Evolutionary conservation across 306 rosid species (phyloP).

Genomic region (Gynostemma pentaphyllum): DNA sequence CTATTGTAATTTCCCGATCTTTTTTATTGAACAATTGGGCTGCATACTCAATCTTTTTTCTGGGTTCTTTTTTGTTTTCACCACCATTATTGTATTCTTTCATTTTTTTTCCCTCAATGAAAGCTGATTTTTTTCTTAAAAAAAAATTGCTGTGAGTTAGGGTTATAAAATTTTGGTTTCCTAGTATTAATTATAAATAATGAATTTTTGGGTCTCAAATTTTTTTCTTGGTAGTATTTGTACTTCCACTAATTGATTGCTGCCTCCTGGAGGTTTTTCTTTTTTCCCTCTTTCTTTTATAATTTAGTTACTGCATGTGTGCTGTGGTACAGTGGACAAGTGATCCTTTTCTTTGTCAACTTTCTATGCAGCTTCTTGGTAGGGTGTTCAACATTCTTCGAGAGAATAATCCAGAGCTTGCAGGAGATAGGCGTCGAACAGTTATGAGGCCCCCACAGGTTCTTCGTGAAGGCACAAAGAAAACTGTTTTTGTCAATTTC

Average conservation of each 20-base stretch:
- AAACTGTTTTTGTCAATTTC: constrained; percentile 90
- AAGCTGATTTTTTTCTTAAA: background rate
- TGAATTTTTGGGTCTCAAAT: background rate
- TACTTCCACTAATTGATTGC: background rate
- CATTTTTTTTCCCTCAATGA: background rate
- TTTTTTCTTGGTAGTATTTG: background rate
- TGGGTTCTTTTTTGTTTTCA: background rate
- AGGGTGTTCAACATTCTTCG: constrained; percentile 88
- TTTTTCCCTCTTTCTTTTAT: background rate
- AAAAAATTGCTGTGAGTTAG: no score
- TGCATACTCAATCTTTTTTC: no score
- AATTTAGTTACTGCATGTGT: background rate
- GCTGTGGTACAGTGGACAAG: background rate
- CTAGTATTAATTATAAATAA: background rate
- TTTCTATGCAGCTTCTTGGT: constrained; percentile 62
- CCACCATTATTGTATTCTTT: background rate
- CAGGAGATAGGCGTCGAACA: constrained; percentile 81
- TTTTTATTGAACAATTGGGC: no score
- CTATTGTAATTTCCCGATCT: no score
- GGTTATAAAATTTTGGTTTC: no score
- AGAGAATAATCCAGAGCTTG: constrained; percentile 90
- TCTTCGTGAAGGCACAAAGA: constrained; percentile 98
- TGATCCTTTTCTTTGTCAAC: background rate
- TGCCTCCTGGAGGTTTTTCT: background rate
- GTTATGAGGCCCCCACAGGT: constrained; percentile 99